phyloP scores from a whole-genome alignment of 2,329 filamentous ascomycete species.

The Cladosporium sp. region DNA sequence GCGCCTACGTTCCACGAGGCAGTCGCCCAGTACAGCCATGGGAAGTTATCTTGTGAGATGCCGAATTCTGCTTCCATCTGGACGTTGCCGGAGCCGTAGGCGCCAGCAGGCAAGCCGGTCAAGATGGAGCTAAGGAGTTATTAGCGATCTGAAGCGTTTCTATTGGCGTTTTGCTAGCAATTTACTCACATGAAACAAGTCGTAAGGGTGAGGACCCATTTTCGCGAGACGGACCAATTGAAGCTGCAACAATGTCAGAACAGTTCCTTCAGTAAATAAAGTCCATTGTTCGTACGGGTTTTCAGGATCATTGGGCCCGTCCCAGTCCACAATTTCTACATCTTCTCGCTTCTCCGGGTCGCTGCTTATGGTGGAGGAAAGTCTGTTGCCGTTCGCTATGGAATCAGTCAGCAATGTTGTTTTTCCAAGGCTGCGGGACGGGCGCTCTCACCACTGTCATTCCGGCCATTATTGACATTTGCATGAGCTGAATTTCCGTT shows the following conservation, averaged over 20 bases:
- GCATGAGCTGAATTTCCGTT: not conserved
- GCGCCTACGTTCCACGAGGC: conserved; percentile 36
- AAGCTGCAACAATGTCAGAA: conserved; percentile 18
- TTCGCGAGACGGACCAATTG: conserved; percentile 32
- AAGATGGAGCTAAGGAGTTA: conserved; percentile 30
- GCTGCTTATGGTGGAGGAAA: not conserved
- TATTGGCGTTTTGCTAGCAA: not conserved
- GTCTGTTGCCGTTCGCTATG: not conserved
- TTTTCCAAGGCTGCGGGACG: not conserved
- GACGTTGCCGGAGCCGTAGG: conserved; percentile 30
- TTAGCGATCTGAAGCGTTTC: conserved; percentile 9
- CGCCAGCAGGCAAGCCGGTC: conserved; percentile 32
- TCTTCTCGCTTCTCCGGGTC: conserved; percentile 1
- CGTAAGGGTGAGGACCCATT: conserved; percentile 34
- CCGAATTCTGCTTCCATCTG: conserved; percentile 29
- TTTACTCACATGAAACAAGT: conserved; percentile 29
- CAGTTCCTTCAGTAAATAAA: too few species aligned
- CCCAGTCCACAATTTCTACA: conserved; percentile 22
- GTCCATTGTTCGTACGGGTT: conserved; percentile 36
- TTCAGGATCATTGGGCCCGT: conserved; percentile 27
- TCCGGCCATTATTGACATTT: not conserved
- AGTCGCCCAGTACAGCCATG: conserved; percentile 34
- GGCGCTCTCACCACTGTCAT: not conserved
- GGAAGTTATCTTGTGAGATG: conserved; percentile 31
- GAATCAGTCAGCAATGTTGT: not conserved